A percentile compares a stretch with the other conserved stretches of the same genome.
These are phyloP conservation scores for Pichia sp. DNA, from an alignment of 1,139 yeast genomes.

Conservation along the genomic window DNA sequence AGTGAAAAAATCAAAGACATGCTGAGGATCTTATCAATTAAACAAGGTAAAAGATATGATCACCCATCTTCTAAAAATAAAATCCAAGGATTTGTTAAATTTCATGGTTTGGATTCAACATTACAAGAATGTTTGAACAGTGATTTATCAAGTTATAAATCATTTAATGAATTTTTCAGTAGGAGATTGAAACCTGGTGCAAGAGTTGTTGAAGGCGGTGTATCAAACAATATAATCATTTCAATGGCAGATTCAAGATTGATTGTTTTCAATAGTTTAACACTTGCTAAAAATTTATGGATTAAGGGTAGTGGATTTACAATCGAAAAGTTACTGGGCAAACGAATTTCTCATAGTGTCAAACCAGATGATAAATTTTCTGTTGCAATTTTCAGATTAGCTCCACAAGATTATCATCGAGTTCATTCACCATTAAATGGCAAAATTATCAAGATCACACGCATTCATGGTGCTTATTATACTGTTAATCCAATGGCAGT, in stretches of 20 bases:
- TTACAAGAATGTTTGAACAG: constrained; percentile 57
- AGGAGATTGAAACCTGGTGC: constrained; percentile 67
- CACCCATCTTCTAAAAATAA: constrained; percentile 55
- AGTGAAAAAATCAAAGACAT: constrained; percentile 39
- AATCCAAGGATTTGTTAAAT: constrained; percentile 72
- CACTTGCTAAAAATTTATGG: constrained; percentile 75
- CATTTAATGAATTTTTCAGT: constrained; percentile 87
- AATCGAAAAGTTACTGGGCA: constrained; percentile 50
- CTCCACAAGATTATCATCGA: constrained; percentile 96
- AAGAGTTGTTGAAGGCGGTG: constrained; percentile 60
- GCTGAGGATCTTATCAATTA: constrained; percentile 58
- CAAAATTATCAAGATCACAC: constrained; percentile 52
- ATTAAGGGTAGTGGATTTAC: constrained; percentile 82
- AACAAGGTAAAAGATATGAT: constrained; percentile 84
- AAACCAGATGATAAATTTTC: constrained; percentile 36
- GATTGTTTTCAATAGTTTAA: constrained; percentile 57
- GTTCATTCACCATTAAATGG: constrained; percentile 89
- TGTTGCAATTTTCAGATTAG: constrained; percentile 75
- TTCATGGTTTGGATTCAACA: constrained; percentile 57
- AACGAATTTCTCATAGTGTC: constrained; percentile 31
- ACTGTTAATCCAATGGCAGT: constrained; percentile 98
- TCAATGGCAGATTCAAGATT: constrained; percentile 91
- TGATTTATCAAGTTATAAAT: constrained; percentile 45
- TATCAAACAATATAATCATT: constrained; percentile 34
- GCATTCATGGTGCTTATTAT: constrained; percentile 83